Percentiles rank a stretch among this genome's conserved stretches.
Evolutionary conservation across 306 rosid genomes (phyloP).

Genomic region (Erythrophleum fordii): DNA sequence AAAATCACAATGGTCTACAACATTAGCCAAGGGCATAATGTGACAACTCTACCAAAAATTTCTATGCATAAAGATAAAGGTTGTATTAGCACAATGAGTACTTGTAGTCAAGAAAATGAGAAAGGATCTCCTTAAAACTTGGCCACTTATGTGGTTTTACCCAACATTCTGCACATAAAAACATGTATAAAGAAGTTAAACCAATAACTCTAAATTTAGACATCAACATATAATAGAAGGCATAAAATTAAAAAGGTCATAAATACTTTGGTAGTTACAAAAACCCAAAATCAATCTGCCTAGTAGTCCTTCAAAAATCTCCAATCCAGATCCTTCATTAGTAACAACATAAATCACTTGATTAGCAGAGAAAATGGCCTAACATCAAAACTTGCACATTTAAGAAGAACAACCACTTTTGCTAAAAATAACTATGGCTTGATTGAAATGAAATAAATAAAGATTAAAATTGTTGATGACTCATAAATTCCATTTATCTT

Average conservation of each 20-base stretch:
- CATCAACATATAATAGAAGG: background rate
- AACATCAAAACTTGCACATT: background rate
- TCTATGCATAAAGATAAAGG: constrained; percentile 61
- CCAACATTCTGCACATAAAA: constrained; percentile 76
- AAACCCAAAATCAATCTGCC: constrained; percentile 84
- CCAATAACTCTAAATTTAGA: background rate
- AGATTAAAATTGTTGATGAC: too few relatives aligned
- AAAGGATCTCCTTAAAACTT: constrained; percentile 81
- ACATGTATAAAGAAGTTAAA: background rate
- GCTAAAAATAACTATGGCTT: too few relatives aligned
- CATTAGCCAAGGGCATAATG: constrained; percentile 73
- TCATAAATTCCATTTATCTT: too few relatives aligned
- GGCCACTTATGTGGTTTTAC: constrained; percentile 79
- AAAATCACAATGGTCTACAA: constrained; percentile 57
- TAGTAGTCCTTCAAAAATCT: constrained; percentile 85
- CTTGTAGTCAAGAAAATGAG: constrained; percentile 82
- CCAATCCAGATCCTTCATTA: constrained; percentile 79
- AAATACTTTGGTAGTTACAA: background rate
- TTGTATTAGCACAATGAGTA: constrained; percentile 70
- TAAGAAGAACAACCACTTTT: too few relatives aligned
- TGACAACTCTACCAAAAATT: constrained; percentile 70
- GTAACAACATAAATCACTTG: constrained; percentile 91
- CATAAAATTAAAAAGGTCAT: background rate
- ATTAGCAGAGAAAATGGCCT: constrained; percentile 35
- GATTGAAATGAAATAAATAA: too few relatives aligned